Evolutionary conservation across 192 early-diverging fungal species (phyloP).

Genomic region (Dissophora ornata): DNA sequence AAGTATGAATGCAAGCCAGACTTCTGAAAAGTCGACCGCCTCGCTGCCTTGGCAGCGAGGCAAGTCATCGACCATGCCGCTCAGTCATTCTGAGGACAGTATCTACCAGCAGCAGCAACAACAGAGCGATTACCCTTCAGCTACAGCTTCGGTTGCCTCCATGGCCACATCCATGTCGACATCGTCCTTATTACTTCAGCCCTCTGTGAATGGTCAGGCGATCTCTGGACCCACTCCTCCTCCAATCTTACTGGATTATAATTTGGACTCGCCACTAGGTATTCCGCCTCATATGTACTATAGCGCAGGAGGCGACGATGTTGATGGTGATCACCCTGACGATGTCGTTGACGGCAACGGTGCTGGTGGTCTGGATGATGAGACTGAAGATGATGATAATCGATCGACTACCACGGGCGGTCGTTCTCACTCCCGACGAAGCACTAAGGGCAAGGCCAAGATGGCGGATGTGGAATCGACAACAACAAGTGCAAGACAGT

Average conservation of each 20-base stretch:
- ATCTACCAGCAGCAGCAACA: constrained; percentile 14
- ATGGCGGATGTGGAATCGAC: background rate
- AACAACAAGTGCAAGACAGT: background rate
- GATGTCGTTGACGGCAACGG: background rate
- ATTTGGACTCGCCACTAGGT: constrained; percentile 21
- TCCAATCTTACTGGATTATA: constrained; percentile 34
- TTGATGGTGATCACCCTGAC: constrained; percentile 40
- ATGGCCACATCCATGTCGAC: constrained; percentile 17
- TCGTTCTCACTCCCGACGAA: background rate
- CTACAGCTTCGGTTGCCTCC: constrained; percentile 6
- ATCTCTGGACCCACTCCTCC: constrained; percentile 35
- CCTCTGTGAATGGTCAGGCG: constrained; percentile 19
- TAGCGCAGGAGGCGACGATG: constrained; percentile 47
- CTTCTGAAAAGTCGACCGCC: constrained; percentile 13
- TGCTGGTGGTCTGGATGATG: constrained; percentile 3
- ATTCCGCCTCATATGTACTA: constrained; percentile 45
- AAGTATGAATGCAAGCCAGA: background rate
- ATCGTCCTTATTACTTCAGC: constrained; percentile 19
- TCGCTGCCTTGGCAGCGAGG: constrained; percentile 36
- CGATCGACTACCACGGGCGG: constrained; percentile 15
- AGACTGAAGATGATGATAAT: constrained; percentile 29
- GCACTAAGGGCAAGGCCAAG: constrained; percentile 6
- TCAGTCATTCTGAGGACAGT: constrained; percentile 1
- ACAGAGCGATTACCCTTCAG: background rate
- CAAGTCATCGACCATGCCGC: constrained; percentile 1